Evolutionary conservation across 495 filamentous ascomycete species (phyloP), one percentile per base, ranked within the genome.

Genomic region (Extremus antarcticus): DNA sequence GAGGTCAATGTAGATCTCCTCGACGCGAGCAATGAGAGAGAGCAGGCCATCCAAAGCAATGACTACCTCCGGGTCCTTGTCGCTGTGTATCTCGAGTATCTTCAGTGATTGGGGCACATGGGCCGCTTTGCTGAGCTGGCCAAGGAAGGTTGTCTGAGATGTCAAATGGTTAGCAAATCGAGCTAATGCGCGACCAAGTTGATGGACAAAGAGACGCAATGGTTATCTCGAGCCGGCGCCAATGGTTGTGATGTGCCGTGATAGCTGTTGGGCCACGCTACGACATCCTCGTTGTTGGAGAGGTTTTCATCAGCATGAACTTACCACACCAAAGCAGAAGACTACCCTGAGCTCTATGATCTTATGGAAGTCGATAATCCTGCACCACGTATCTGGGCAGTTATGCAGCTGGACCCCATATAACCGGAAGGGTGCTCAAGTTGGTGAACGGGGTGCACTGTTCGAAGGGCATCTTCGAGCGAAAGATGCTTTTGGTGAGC

Each of bases 41-140:
- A 71, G 45, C 51, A 71, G 68, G 21, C 66, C 68, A 43, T 71
- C 69, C 29, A 71, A 47, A 19, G 68, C 68, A 23, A 56, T 57
- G 48, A 71, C 46, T 0, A 56, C 66, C 46, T 71, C 68, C 40
- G 66, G 63, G 48, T 71, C 69, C 46, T 71, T 70, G 47, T 71
- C 69, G 19, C 67, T 63, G 56, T 69, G 66, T 25, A 70, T 63
- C 23, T 68, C 65, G 3, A 71, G 49, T 0, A 43, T 55, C 35
- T 63, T 63, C 15, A 71, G 59, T 52, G 68, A 61, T 40, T 61
- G 60, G 8, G 69, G 69, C 20, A 71, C 54, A 35, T 55, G 51
- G 3, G 60, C 50, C 43, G 63, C 63, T 54, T 66, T 70, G 63
- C 65, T 62, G n/a, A 71, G 55, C 57, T 70, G 68, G 2, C 68